A percentile compares a stretch with the other conserved stretches of the same genome.
These are phyloP conservation scores for Borovskyia barvae DNA, from an alignment of 208 protist genomes.

Conservation along the genomic window DNA sequence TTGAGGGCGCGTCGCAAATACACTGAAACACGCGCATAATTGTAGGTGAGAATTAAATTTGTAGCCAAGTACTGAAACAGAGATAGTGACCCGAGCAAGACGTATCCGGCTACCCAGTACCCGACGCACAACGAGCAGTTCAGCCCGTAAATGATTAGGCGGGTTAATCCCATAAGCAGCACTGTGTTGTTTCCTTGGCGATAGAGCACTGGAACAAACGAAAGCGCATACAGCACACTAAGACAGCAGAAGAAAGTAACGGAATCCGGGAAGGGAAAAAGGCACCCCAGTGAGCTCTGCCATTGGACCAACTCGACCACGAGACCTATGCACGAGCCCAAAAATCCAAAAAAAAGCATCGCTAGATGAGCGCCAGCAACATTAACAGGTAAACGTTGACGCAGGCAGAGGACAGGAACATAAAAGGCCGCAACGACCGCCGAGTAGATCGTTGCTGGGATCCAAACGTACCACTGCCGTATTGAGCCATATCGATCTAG, in stretches of 20 bases:
- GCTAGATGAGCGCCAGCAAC: slow-evolving; percentile 25
- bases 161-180: slow-evolving; percentile 33
- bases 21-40: slow-evolving; percentile 50
- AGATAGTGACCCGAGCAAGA: slow-evolving; percentile 46
- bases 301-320: slow-evolving; percentile 55
- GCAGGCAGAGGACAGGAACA: slow-evolving; percentile 18
- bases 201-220: slow-evolving; percentile 27
- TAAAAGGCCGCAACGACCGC: slow-evolving; percentile 28
- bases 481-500: slow-evolving; percentile 44
- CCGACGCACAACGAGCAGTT: slow-evolving; percentile 62
- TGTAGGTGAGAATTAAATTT: slow-evolving; percentile 45
- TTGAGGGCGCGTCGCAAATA: slow-evolving; percentile 22
- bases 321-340: slow-evolving; percentile 60
- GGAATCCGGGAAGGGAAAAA: slow-evolving; percentile 64
- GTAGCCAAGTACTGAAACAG: slow-evolving; percentile 49
- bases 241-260: slow-evolving; percentile 70
- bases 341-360: slow-evolving; percentile 54
- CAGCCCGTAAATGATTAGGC: slow-evolving; percentile 55
- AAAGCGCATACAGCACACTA: slow-evolving; percentile 42
- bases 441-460: slow-evolving; percentile 51
- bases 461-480: slow-evolving; percentile 59
- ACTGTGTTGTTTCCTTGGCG: slow-evolving; percentile 24
- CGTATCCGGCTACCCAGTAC: slow-evolving; percentile 60
- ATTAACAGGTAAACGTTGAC: slow-evolving; percentile 16
- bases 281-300: slow-evolving; percentile 47